Evolutionary conservation across 2,329 filamentous ascomycete species (phyloP), one percentile per base, ranked within the genome.

Genomic region (Ascomycota sp.): DNA sequence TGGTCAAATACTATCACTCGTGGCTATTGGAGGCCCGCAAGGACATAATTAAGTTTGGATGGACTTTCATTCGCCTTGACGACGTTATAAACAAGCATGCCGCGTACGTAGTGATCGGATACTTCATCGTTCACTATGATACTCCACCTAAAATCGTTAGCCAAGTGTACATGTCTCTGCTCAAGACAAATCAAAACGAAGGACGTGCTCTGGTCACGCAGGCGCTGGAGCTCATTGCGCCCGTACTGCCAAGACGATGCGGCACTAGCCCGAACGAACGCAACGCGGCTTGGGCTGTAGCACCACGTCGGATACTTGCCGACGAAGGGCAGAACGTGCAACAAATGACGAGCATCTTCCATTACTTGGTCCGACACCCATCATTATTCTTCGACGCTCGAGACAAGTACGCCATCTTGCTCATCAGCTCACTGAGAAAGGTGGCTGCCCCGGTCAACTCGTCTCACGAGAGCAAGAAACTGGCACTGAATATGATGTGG

Each of bases 61-160:
- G 89, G 89, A 92, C 84, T 12, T 95, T 92, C 49, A 98, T 98
- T 46, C 73, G 81, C 21, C 68, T 98, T n/a, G 91, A 99, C 48
- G 89, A 99, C 52, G 80, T 92, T 37, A 92, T 98, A 59, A 98
- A 95, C 61, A 98, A 98, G 54, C 89, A 95, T 51, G 89, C 86
- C 1, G 84, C 89, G 3, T 98, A 98, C 46, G 86, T 93, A 6
- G 72, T 98, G 6, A 91, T 98, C 39, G 83, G 81, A 3, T 98
- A 93, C 54, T 98, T 98, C 58, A 93, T 98, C 45, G 81, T 82
- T 1, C 79, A 91, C 41, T 98, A 92, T 48, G 91, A 98, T 45
- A 95, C 89, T 0, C 91, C 89, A 0, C 68, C 80, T 9, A 98
- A 95, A 64, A 95, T 98, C 36, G 83, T 89, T 4, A 78, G 79